Percentiles rank a stretch among this genome's conserved stretches.
phyloP scores from a whole-genome alignment of 2,329 filamentous ascomycete genomes.

The Elsinoe australis region DNA sequence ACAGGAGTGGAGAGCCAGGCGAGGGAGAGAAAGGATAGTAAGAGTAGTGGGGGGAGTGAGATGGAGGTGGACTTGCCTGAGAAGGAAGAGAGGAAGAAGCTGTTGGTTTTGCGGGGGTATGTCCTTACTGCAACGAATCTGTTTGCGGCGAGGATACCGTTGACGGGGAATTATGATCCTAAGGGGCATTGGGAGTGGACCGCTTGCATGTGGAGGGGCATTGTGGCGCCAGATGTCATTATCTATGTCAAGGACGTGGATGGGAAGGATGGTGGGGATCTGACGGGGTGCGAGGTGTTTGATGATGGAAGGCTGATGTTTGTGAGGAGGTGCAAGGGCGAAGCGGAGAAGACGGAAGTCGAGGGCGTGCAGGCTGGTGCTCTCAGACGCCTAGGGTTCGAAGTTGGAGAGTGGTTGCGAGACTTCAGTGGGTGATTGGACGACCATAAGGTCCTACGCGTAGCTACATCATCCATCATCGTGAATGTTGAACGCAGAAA shows the following conservation, averaged over 20 bases:
- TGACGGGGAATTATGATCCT: conserved; percentile 67
- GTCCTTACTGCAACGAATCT: conserved; percentile 70
- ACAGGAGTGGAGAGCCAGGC: background rate
- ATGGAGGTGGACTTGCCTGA: conserved; percentile 57
- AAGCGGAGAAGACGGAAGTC: conserved; percentile 21
- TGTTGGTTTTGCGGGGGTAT: conserved; percentile 58
- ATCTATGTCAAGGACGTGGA: conserved; percentile 52
- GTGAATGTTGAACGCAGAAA: too few relatives aligned
- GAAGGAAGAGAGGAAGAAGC: conserved; percentile 68
- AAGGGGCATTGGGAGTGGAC: conserved; percentile 98
- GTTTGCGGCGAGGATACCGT: conserved; percentile 65
- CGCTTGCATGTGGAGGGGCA: conserved; percentile 84
- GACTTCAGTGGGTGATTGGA: background rate
- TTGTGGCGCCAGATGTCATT: conserved; percentile 71
- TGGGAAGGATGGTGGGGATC: conserved; percentile 23
- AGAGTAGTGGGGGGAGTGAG: conserved; percentile 36
- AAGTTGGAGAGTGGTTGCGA: conserved; percentile 73
- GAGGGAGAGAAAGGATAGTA: conserved; percentile 14
- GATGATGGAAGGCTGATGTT: conserved; percentile 37
- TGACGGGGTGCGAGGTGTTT: conserved; percentile 31
- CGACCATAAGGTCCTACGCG: background rate
- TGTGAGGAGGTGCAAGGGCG: conserved; percentile 34
- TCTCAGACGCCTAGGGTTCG: conserved; percentile 70
- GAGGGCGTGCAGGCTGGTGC: conserved; percentile 40
- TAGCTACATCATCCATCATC: too few relatives aligned